phyloP scores from a whole-genome alignment of 2,329 filamentous ascomycete genomes.

The Diaporthe velutina region DNA sequence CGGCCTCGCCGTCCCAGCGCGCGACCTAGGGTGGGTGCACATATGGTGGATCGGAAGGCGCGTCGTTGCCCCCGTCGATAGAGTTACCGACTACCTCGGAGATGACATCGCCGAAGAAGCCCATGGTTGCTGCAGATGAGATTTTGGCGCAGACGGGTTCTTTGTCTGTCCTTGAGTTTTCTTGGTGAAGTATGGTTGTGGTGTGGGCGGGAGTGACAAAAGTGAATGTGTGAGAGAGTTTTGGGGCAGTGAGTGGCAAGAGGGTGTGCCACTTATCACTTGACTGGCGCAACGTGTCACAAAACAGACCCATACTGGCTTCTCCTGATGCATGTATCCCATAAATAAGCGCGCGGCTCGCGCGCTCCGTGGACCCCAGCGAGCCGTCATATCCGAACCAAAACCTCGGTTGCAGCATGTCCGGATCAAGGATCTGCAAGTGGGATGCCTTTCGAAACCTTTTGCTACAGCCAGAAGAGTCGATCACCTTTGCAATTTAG shows the following conservation, averaged over 20 bases:
- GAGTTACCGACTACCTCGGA: constrained; percentile 28
- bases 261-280: not conserved
- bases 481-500: too few species aligned
- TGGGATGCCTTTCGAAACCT: not conserved
- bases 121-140: constrained; percentile 11
- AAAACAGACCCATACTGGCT: not conserved
- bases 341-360: not conserved
- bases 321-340: not conserved
- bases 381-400: constrained; percentile 4
- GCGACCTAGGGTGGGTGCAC: constrained; percentile 34
- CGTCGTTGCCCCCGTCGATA: constrained; percentile 23
- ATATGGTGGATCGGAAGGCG: constrained; percentile 29
- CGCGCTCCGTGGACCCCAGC: not conserved
- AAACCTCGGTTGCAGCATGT: not conserved
- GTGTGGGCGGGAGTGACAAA: too few species aligned
- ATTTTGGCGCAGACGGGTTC: not conserved
- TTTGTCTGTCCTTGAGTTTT: not conserved
- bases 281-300: constrained; percentile 7
- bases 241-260: not conserved
- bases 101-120: constrained; percentile 29
- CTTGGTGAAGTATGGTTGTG: not conserved
- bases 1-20: constrained; percentile 35
- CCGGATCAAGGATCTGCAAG: not conserved
- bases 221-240: not conserved
- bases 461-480: not conserved